Base-by-base conservation (phyloP, 2,329 filamentous ascomycete genomes). In the Talaromyces sp. region DNA sequence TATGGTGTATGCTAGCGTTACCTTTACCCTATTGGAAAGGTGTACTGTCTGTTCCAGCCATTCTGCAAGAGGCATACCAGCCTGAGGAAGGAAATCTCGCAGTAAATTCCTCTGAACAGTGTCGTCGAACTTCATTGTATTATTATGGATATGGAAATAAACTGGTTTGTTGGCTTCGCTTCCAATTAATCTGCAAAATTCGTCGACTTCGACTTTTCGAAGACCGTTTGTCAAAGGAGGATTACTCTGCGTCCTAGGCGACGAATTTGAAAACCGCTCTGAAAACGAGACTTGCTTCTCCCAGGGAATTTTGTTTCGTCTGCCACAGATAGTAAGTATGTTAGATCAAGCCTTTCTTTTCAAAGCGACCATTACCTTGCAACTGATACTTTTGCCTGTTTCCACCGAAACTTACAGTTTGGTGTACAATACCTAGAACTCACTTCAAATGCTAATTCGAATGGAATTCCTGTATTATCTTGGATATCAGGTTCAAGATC, bases 1-100 rank as follows among this genome's bases (percentile, higher is more conserved):
- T 10, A 60, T n/a, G 27, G 26, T 55, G 35, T 59, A 59, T n/a
- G 52, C 51, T 21, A 59, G 27, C 8, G 43, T 17, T n/a, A 59
- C 52, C 26, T 59, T 59, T 10, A 27, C 31, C 52, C n/a, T 59
- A 4, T 56, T 50, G 0, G 58, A 59, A 26, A 59, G 35, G 14
- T 59, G 38, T 6, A 27, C 9, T 2, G 38, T 59, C 14, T 55
- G 21, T 14, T 38, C 21, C 1, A 59, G 46, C 52, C 51, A 59
- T 17, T 59, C 11, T n/a, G 35, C 38, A 6, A 59, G 19, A 51
- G 58, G 29, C 5, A 49, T 21, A 21, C 27, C 24, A n/a, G 52
- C 19, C 4, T 17, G 7, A 6, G 50, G 32, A 13, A 58, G 10
- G n/a, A 53, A 29, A 24, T 35, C 14, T n/a, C n/a, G 56, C 9